Base-by-base conservation (phyloP, 768 basidiomycete species). In the Clitopilus hobsonii region DNA sequence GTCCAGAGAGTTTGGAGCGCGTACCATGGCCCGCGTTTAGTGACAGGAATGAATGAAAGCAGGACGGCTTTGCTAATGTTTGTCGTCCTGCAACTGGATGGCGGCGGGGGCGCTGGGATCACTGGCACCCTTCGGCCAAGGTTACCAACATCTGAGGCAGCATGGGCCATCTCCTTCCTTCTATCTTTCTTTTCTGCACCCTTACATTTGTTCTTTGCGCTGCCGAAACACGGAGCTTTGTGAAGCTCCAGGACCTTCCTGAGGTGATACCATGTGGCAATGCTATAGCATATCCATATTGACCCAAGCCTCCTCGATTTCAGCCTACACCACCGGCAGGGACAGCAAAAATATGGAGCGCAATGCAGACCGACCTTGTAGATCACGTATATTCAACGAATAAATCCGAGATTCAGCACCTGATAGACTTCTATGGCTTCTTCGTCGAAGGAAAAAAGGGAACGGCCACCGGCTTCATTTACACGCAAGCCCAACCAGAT, bases 361-460 rank as follows among this genome's bases (percentile, higher is more conserved):
- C 61, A 54, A 59, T 64, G 56, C 57, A 62, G 25, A 53, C 58
- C 5, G 60, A 61, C 47, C 57, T 62, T 8, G 61, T 64, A 10
- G 63, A 64, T 51, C 63, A 64, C 38, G 60, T 61, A 7, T 64
- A 64, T 29, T 59, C 63, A 28, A 61, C 60, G 36, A 64, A 62
- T 41, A 53, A 52, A 11, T 56, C 56, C 10, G 60, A 64, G 51
- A 54, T 62, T 16, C 45, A 54, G n/a, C 56, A 54, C 29, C 55
- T 62, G n/a, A 60, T 58, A 22, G 51, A 60, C n/a, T 62, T 59
- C 54, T 62, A 64, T 48, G 63, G 63, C 2, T 64, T 59, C 38
- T 52, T 53, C 5, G 53, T 61, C n/a, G 63, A 64, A 48, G 61
- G 63, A 30, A 45, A 52, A 16, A 54, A 62, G 25, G 61, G 61